Evolutionary conservation across 805 yeast species (phyloP).

Genomic region (Spathaspora boniae): DNA sequence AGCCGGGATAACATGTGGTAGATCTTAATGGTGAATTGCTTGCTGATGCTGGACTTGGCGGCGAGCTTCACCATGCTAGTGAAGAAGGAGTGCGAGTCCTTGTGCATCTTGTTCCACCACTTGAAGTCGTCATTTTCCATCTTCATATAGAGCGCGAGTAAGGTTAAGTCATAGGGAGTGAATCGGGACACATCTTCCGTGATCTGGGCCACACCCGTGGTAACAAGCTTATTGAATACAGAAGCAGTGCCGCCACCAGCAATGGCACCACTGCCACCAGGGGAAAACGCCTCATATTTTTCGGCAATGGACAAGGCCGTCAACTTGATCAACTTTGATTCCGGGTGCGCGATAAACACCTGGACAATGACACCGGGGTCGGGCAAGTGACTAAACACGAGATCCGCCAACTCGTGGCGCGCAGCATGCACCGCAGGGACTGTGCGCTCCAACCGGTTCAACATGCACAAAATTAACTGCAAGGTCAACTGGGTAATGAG

Average conservation of each 20-base stretch:
- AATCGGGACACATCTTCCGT: slow-evolving; percentile 14
- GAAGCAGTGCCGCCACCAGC: too few species aligned
- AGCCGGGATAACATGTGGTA: slow-evolving; percentile 47
- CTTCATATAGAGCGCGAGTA: slow-evolving; percentile 54
- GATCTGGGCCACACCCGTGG: slow-evolving; percentile 10
- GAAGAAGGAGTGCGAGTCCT: slow-evolving; percentile 49
- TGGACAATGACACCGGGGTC: slow-evolving; percentile 44
- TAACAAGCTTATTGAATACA: slow-evolving; percentile 3
- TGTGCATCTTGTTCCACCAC: slow-evolving; percentile 68
- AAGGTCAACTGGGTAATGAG: slow-evolving; percentile 62
- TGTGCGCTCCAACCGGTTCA: slow-evolving; percentile 47
- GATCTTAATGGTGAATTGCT: slow-evolving; percentile 38
- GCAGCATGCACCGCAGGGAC: slow-evolving; percentile 6
- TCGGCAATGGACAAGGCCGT: slow-evolving; percentile 45
- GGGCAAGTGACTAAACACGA: slow-evolving; percentile 41
- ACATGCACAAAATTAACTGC: slow-evolving; percentile 52
- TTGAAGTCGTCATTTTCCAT: slow-evolving; percentile 50
- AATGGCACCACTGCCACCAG: slow-evolving; percentile 18
- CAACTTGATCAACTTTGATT: slow-evolving; percentile 40
- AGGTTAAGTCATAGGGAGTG: slow-evolving; percentile 52
- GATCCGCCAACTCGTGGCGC: slow-evolving; percentile 24
- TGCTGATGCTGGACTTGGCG: slow-evolving; percentile 14
- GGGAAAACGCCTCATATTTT: slow-evolving; percentile 35
- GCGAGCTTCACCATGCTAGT: slow-evolving; percentile 57
- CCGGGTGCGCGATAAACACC: slow-evolving; percentile 38